Conservation (phyloP, 1,284 basidiomycete species). For the Heliocybe sulcata region DNA sequence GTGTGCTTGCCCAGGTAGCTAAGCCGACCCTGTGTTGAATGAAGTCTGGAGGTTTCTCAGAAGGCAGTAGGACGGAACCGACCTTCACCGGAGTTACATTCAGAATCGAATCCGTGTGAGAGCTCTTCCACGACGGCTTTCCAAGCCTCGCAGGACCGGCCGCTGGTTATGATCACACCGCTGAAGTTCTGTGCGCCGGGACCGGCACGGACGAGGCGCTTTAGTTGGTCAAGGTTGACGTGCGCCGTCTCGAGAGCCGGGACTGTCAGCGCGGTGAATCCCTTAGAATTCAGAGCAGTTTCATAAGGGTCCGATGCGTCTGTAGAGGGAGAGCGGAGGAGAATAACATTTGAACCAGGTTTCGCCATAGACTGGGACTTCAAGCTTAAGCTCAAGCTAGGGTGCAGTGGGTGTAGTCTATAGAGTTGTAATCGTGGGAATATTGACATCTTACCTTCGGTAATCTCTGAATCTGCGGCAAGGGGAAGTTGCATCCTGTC, state of each 20-base stretch:
- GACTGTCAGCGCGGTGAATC: conserved; percentile 48
- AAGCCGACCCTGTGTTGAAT: neutral
- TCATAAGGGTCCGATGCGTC: conserved; percentile 47
- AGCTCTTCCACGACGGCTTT: conserved; percentile 27
- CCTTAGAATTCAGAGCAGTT: conserved; percentile 28
- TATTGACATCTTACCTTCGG: too few species aligned
- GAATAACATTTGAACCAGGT: conserved; percentile 26
- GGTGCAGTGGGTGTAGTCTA: too few species aligned
- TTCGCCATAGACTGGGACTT: too few species aligned
- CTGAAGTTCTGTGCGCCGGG: conserved; percentile 25
- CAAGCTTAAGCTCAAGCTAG: too few species aligned
- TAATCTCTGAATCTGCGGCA: too few species aligned
- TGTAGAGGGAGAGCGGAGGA: conserved; percentile 44
- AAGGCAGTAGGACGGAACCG: neutral
- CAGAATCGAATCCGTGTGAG: conserved; percentile 5
- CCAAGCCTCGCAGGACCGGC: conserved; percentile 66
- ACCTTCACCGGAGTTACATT: too few species aligned
- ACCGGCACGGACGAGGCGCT: conserved; percentile 30
- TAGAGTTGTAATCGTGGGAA: conserved; percentile 1
- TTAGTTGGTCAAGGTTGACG: conserved; percentile 40
- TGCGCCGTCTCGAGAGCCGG: conserved; percentile 60
- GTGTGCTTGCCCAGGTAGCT: conserved; percentile 39
- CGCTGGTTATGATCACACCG: conserved; percentile 71
- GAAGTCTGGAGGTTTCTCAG: too few species aligned
- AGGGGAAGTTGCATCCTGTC: too few species aligned